phyloP scores from a whole-genome alignment of 202 grass and related monocot genomes.

The Setaria viridis region DNA sequence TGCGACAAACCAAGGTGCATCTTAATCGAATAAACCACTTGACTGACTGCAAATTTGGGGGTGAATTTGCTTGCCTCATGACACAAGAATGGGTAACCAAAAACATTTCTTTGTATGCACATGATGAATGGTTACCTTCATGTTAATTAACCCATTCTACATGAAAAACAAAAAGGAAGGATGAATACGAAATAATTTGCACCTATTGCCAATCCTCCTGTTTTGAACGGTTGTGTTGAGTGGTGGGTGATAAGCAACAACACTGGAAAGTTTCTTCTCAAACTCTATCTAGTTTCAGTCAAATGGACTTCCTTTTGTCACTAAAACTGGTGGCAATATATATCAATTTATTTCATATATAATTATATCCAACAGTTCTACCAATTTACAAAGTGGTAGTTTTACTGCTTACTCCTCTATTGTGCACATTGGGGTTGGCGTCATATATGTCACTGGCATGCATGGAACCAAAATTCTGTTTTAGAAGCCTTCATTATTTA shows the following conservation, averaged over 20 bases:
- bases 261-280: not conserved
- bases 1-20: not conserved
- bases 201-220: not conserved
- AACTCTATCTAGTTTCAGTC: not conserved
- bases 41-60: not conserved
- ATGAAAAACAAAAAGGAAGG: not conserved
- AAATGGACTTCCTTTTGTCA: not conserved
- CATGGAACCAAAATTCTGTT: constrained; percentile 6
- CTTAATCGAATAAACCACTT: not conserved
- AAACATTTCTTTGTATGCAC: not conserved
- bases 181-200: not conserved
- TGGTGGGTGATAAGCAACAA: not conserved
- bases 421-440: not conserved
- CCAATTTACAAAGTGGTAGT: not conserved
- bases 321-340: not conserved
- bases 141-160: not conserved
- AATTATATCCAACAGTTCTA: not conserved
- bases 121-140: not conserved
- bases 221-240: not conserved
- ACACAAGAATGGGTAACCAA: not conserved
- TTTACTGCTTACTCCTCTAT: not conserved
- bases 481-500: too few relatives aligned
- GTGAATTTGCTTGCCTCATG: not conserved
- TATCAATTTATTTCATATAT: not conserved
- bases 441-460: not conserved